Evolutionary conservation across 495 filamentous ascomycete species (phyloP), one percentile per base, ranked within the genome.

Genomic region (Pyrenula aspistea): DNA sequence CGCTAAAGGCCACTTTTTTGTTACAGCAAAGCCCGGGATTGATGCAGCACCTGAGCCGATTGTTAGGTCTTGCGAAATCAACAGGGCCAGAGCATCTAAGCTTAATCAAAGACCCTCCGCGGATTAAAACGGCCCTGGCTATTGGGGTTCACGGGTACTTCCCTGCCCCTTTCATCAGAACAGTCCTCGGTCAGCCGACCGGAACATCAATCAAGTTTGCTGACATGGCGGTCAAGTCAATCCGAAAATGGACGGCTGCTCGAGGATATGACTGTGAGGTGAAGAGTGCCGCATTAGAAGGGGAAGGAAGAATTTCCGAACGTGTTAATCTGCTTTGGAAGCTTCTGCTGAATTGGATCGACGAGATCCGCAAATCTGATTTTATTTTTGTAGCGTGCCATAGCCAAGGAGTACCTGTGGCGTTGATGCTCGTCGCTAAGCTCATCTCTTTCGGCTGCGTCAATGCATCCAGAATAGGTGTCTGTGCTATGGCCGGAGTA

Each of bases 61-160:
- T 89, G 25, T 68, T 92, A 11, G 77, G 84, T 31, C 78, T 80
- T 51, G 78, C 72, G 12, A 80, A 82, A 60, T 77, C 84, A 25
- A 73, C 77, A 24, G 76, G 80, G 4, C 71, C 78, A 31, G 84
- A 78, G 24, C 90, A 95, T 67, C 80, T 94, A 2, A 82, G 79
- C 62, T 74, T 88, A n/a, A 67, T 81, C n/a, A 82, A 78, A 42
- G 78, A 87, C 24, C 77, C 83, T 2, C 84, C 82, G 1, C 84
- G 77, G 60, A 80, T 95, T 8, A 91, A 83, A 66, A 87, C 82
- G 59, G 92, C 92, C 22, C 71, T 98, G 11, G 90, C 91, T 8
- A 95, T 98, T 59, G 93, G 93, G 22, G 83, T 98, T 19, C 93
- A 98, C 70, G 93, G 93, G 2, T 90, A 91, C 58, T 96, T 95